Evolutionary conservation across 257 asterid species (phyloP), one percentile per base, ranked within the genome.

Genomic region (Catharanthus roseus): DNA sequence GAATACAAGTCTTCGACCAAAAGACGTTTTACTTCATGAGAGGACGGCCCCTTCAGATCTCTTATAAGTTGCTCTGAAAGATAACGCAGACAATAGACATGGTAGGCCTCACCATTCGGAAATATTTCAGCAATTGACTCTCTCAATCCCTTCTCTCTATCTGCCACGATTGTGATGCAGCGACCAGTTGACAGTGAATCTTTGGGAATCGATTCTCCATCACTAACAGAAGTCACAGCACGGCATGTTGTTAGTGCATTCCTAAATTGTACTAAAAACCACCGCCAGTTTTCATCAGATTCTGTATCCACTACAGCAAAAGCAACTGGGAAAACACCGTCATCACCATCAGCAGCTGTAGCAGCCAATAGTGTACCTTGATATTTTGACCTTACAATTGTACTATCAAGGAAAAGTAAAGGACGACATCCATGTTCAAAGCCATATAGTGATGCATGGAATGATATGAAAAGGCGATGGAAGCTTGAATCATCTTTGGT

Each of bases 341-440:
- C 96, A 44, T 88, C 85, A 45, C 97, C 99, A 65, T 95, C 99
- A 47, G 92, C 92, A 84, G 98, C 95, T 24, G 97, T 95, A 15
- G 99, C 99, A 10, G 89, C 90, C 87, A 95, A 78, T 44, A 95
- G 75, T 5, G 96, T 86, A 41, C 99, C 99, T 82, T 89, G 99
- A 79, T 95, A 95, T 76, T 95, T 95, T 19, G 99, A 87, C 82
- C 91, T 87, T 75, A 95, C 74, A 74, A 87, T 85, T 54, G 85
- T 84, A 84, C 96, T 85, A 73, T 95, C 97, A 3, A 95, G 90
- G 81, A 95, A 95, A 75, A 91, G 89, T 83, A 95, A 73, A 68
- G 97, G 99, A 49, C 99, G 90, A 49, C 99, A 95, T 23, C 97
- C 97, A 69, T 86, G 96, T 75, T 91, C 88, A 56, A 95, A 95